phyloP scores from a whole-genome alignment of 2,329 filamentous ascomycete genomes.

The Coniella vitis region DNA sequence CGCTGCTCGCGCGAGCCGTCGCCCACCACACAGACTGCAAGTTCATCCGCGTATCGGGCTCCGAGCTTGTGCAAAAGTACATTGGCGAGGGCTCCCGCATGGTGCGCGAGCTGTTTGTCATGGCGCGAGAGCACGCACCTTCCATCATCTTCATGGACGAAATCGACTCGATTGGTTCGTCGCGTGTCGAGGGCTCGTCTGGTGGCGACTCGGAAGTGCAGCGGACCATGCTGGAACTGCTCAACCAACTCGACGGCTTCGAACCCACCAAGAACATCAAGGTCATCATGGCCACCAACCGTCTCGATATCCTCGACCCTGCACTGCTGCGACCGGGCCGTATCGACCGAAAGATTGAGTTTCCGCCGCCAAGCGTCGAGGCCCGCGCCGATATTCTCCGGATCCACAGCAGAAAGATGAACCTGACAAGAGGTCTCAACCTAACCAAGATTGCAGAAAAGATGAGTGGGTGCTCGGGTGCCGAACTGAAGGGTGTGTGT shows the following conservation, averaged over 20 bases:
- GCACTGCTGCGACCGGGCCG: conserved; percentile 91
- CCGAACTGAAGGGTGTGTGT: conserved; percentile 97
- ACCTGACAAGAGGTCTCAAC: conserved; percentile 94
- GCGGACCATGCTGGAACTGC: conserved; percentile 94
- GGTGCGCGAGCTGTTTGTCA: conserved; percentile 98
- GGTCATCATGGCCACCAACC: conserved; percentile 99
- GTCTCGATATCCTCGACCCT: conserved; percentile 93
- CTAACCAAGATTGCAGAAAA: conserved; percentile 98
- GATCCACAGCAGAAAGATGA: conserved; percentile 98
- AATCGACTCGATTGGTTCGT: conserved; percentile 97
- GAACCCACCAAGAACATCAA: conserved; percentile 99
- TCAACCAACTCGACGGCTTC: conserved; percentile 98
- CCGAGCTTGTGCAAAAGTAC: conserved; percentile 97
- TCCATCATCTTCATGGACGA: conserved; percentile 99
- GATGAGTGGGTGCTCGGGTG: conserved; percentile 98
- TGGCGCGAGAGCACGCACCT: conserved; percentile 95
- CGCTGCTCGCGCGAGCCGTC: conserved; percentile 85
- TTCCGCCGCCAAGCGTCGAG: conserved; percentile 93
- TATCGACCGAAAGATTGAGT: conserved; percentile 98
- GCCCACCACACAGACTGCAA: conserved; percentile 99
- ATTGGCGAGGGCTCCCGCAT: conserved; percentile 97
- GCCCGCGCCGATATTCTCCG: conserved; percentile 94
- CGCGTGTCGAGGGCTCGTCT: conserved; percentile 89
- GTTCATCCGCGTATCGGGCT: conserved; percentile 95
- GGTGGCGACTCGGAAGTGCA: conserved; percentile 97